Evolutionary conservation across 495 filamentous ascomycete species (phyloP).

Genomic region (Lineolata rhizophorae): DNA sequence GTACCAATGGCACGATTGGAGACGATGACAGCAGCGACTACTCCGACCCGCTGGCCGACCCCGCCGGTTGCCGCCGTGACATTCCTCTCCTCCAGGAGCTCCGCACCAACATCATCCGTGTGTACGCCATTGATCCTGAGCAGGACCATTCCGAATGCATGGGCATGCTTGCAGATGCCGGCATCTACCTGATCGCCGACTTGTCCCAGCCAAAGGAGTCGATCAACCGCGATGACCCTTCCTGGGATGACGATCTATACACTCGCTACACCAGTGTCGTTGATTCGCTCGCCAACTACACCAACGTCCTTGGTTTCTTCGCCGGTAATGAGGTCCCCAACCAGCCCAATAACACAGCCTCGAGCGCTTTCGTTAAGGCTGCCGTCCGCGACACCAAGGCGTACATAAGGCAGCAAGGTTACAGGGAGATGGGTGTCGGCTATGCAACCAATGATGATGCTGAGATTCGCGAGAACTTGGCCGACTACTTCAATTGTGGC

Average conservation of each 20-base stretch:
- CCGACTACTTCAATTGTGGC: conserved; percentile 85
- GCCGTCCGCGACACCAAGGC: conserved; percentile 86
- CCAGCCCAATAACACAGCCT: conserved; percentile 53
- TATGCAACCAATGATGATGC: conserved; percentile 88
- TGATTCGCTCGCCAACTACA: conserved; percentile 56
- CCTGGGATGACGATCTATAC: conserved; percentile 57
- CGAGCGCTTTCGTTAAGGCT: conserved; percentile 86
- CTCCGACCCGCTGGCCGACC: conserved; percentile 52
- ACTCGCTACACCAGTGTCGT: conserved; percentile 64
- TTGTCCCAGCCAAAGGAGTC: conserved; percentile 57
- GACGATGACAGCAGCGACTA: conserved; percentile 19
- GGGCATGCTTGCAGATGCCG: conserved; percentile 56
- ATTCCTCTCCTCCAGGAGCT: conserved; percentile 57
- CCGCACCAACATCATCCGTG: conserved; percentile 74
- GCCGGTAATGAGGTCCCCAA: conserved; percentile 95
- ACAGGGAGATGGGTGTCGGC: conserved; percentile 68
- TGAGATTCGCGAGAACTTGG: conserved; percentile 53
- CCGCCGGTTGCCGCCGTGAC: conserved; percentile 50
- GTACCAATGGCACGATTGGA: conserved; percentile 22
- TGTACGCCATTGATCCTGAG: conserved; percentile 73
- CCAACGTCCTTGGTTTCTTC: conserved; percentile 87
- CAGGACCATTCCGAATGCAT: conserved; percentile 69
- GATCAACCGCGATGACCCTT: conserved; percentile 59
- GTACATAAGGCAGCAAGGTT: conserved; percentile 62
- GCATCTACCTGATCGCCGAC: conserved; percentile 88